Base-by-base conservation (phyloP, 257 asterid genomes). In the Oldenlandia corymbosa region DNA sequence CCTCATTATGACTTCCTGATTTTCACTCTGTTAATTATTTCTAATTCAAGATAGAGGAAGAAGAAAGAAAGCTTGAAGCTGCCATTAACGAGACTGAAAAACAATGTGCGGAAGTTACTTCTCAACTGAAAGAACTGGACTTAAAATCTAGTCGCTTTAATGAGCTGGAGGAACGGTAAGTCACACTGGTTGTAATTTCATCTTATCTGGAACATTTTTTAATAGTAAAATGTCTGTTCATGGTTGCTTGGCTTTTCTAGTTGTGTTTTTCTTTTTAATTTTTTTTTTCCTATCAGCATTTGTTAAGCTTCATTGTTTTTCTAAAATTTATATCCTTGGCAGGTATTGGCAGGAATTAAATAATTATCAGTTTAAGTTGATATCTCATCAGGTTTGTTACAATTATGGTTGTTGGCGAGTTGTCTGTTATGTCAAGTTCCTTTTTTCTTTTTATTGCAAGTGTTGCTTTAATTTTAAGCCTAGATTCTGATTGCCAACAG, bases 271-370 rank as follows among this genome's bases (percentile, higher is more conserved):
- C 1, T 12, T 1, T 5, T 53, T 53, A 5, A 0, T 5, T 2
- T 7, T n/a, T 17, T 42, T 2, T 26, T 16, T 23, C 7, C 20
- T 46, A 14, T 58, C 23, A 58, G 24, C 24, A n/a, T 45, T 31
- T 55, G 1, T 10, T 18, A 20, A 5, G 28, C 41, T 26, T 60
- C 41, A 14, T 34, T 27, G 20, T 48, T 42, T 21, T 16, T 64
- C 11, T 28, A 42, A 34, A 11, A 7, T 17, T 10, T 45, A 41
- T 62, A 12, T 66, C 23, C 71, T 73, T 57, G 69, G 68, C 83
- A 93, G 99, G 72, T 93, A 93, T 70, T 93, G 99, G 99, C 91
- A 75, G 43, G 97, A 93, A 75, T 90, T 85, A 74, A 93, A 93
- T 67, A 89, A 87, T 68, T 90, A 84, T 78, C 96, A 87, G 90